Evolutionary conservation across 371 early-diverging fungal genomes (phyloP).

Genomic region (Lichtheimia ornata): DNA sequence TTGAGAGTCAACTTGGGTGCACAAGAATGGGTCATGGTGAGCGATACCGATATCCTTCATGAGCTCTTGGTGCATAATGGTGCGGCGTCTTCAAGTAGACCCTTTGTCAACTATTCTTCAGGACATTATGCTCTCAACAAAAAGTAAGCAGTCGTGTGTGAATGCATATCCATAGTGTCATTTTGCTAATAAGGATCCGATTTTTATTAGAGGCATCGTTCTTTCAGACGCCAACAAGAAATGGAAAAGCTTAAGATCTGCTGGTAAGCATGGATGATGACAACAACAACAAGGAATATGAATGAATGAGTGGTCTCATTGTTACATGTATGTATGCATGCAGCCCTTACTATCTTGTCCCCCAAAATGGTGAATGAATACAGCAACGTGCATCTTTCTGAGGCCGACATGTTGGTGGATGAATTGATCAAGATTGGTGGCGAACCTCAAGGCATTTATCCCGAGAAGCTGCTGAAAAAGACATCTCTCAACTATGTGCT

Average conservation of each 20-base stretch:
- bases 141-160: slow-evolving; percentile 10
- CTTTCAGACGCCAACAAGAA: slow-evolving; percentile 7
- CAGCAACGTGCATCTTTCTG: neutral
- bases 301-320: neutral
- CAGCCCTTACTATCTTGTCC: slow-evolving; percentile 7
- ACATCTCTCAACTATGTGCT: slow-evolving; percentile 9
- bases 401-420: slow-evolving; percentile 2
- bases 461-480: neutral
- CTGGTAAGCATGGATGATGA: slow-evolving; percentile 6
- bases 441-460: neutral
- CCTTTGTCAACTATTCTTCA: slow-evolving; percentile 7
- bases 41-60: slow-evolving; percentile 19
- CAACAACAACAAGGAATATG: no score
- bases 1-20: slow-evolving; percentile 19
- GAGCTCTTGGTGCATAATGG: slow-evolving; percentile 17
- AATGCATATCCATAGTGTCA: neutral
- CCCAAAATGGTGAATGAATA: slow-evolving; percentile 10
- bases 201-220: slow-evolving; percentile 12
- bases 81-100: slow-evolving; percentile 7
- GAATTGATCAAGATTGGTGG: neutral
- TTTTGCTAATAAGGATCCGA: neutral
- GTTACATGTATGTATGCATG: neutral
- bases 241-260: slow-evolving; percentile 14
- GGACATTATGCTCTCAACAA: slow-evolving; percentile 17
- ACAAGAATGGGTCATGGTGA: slow-evolving; percentile 17